These are phyloP conservation scores for Infundibulicybe gibba DNA, from an alignment of 768 basidiomycete genomes.

Conservation along the genomic window DNA sequence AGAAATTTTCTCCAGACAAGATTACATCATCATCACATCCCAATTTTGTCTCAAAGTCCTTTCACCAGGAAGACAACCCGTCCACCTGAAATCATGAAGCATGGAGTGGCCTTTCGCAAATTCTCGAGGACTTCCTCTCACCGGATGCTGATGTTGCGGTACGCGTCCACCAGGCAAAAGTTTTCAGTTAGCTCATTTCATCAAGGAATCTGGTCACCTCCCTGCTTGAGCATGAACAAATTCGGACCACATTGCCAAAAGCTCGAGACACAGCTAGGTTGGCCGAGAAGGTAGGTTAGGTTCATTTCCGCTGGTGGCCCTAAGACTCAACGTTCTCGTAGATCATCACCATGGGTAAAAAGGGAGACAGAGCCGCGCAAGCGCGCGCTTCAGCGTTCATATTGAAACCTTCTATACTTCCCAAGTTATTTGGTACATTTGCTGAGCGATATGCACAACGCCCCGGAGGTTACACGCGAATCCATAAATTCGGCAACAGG, in stretches of 20 bases:
- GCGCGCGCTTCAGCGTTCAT: slow-evolving; percentile 76
- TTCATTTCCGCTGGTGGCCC: background rate
- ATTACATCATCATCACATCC: no score
- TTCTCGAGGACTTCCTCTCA: slow-evolving; percentile 91
- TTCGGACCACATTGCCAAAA: slow-evolving; percentile 94
- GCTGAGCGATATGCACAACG: slow-evolving; percentile 77
- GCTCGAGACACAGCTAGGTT: slow-evolving; percentile 88
- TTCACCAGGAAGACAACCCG: no score
- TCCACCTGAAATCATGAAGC: slow-evolving; percentile 61
- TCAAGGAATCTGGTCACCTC: slow-evolving; percentile 90
- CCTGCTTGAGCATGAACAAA: slow-evolving; percentile 90
- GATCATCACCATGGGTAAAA: slow-evolving; percentile 94
- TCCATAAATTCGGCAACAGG: slow-evolving; percentile 88
- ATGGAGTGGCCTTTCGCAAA: slow-evolving; percentile 90
- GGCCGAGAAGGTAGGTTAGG: slow-evolving; percentile 75
- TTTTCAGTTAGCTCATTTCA: slow-evolving; percentile 8
- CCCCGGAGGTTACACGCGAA: slow-evolving; percentile 93
- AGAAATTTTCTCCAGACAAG: no score
- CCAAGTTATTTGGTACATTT: slow-evolving; percentile 82
- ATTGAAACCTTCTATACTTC: slow-evolving; percentile 63
- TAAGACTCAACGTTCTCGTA: slow-evolving; percentile 21
- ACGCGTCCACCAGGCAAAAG: slow-evolving; percentile 11
- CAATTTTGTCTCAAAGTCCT: no score
- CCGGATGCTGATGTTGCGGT: slow-evolving; percentile 92
- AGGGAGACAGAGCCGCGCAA: slow-evolving; percentile 67